Evolutionary conservation across 768 basidiomycete genomes (phyloP).

Genomic region (Suillus spraguei): DNA sequence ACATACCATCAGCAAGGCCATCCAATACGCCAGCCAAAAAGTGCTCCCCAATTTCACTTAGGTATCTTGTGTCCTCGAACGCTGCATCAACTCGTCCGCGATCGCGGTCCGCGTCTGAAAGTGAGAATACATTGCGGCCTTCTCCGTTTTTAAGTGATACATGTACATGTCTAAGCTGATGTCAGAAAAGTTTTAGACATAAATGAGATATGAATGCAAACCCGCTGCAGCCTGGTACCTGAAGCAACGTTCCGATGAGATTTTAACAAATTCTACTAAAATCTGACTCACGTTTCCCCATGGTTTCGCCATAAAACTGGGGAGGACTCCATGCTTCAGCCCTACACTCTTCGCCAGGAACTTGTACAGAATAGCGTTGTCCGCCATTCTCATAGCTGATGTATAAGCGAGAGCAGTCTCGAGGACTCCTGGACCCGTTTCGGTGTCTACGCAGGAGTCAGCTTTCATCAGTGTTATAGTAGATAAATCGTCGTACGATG

Average conservation of each 20-base stretch:
- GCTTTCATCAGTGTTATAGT: slow-evolving; percentile 3
- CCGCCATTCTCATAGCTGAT: slow-evolving; percentile 77
- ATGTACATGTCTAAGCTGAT: slow-evolving; percentile 74
- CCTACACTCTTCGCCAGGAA: slow-evolving; percentile 90
- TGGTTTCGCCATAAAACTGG: slow-evolving; percentile 99
- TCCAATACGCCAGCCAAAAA: slow-evolving; percentile 94
- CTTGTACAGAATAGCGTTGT: slow-evolving; percentile 93
- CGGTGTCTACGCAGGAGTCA: slow-evolving; percentile 62
- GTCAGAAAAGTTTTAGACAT: slow-evolving; percentile 1
- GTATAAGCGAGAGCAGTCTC: slow-evolving; percentile 90
- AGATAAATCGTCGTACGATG: slow-evolving; percentile 61
- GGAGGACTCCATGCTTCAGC: slow-evolving; percentile 84
- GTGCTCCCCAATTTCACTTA: slow-evolving; percentile 83
- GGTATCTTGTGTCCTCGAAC: slow-evolving; percentile 79
- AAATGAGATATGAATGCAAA: slow-evolving; percentile 33
- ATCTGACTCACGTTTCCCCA: slow-evolving; percentile 76
- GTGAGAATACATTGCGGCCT: slow-evolving; percentile 82
- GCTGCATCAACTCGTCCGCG: slow-evolving; percentile 70
- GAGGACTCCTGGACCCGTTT: slow-evolving; percentile 88
- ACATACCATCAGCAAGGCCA: slow-evolving; percentile 82
- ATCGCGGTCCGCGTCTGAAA: slow-evolving; percentile 59
- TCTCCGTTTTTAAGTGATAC: slow-evolving; percentile 74
- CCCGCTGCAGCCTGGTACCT: slow-evolving; percentile 98
- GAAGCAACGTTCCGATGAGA: slow-evolving; percentile 11
- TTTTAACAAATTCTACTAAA: slow-evolving; percentile 7